A percentile compares a stretch with the other conserved stretches of the same genome.
phyloP scores from a whole-genome alignment of 2,329 filamentous ascomycete species.

The Claviceps pazoutovae region DNA sequence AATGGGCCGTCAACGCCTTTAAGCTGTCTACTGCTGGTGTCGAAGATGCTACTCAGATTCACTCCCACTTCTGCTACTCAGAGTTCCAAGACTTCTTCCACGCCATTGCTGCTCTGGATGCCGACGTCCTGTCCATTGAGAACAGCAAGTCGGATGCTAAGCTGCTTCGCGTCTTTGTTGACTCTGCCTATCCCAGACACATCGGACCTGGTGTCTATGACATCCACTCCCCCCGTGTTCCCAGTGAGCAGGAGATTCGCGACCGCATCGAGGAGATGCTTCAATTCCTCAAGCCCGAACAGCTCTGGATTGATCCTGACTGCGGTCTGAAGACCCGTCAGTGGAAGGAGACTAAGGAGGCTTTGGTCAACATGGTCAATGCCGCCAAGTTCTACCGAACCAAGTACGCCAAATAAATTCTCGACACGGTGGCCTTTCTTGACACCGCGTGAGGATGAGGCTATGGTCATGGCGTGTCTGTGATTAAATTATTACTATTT shows the following conservation, averaged over 20 bases:
- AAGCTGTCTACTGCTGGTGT: slow-evolving; percentile 88
- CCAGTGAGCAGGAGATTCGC: slow-evolving; percentile 96
- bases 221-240: slow-evolving; percentile 97
- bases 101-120: slow-evolving; percentile 93
- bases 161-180: slow-evolving; percentile 96
- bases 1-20: slow-evolving; percentile 97
- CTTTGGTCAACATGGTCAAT: slow-evolving; percentile 91
- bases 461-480: slow-evolving; percentile 1
- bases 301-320: slow-evolving; percentile 99
- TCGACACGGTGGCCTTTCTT: slow-evolving; percentile 9
- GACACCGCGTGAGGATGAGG: slow-evolving; percentile 7
- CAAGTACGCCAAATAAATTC: slow-evolving; percentile 59
- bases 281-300: slow-evolving; percentile 87
- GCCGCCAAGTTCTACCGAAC: slow-evolving; percentile 93
- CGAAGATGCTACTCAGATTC: slow-evolving; percentile 92
- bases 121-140: slow-evolving; percentile 97
- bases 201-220: slow-evolving; percentile 99
- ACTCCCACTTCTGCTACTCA: slow-evolving; percentile 99
- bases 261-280: slow-evolving; percentile 97
- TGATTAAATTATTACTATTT: slow-evolving; percentile 13
- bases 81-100: slow-evolving; percentile 99
- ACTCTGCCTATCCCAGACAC: slow-evolving; percentile 93
- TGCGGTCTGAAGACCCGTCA: slow-evolving; percentile 98
- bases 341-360: slow-evolving; percentile 97
- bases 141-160: slow-evolving; percentile 99